Base-by-base conservation (phyloP, 768 basidiomycete species). In the Pholiota microspora region DNA sequence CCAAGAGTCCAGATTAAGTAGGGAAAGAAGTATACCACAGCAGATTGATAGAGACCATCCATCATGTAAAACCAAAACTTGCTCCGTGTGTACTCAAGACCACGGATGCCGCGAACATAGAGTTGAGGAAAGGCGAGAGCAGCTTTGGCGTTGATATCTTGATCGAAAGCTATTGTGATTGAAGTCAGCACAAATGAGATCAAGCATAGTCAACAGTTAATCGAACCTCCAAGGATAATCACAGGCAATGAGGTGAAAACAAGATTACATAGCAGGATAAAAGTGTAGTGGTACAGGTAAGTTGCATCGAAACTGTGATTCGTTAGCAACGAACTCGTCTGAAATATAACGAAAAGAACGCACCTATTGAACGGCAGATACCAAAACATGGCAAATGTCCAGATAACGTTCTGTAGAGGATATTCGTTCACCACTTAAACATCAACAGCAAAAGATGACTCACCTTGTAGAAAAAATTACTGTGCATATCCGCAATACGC, bases 401-500 rank as follows among this genome's bases (percentile, higher is more conserved):
- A 95, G 52, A 94, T 88, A 54, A 95, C 89, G 64, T 91, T 93
- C 89, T 92, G 58, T 61, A 34, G 16, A 4, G 54, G 21, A 45
- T 12, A 38, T 56, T 64, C 34, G 67, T 50, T 36, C 15, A 24
- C 29, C 12, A 9, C 8, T 27, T 4, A 40, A 21, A 38, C 42
- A 7, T 31, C 2, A 5, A 31, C 7, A 49, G 53, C 27, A 31
- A 53, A 48, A 34, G 23, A 18, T 25, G 21, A 63, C 77, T 47
- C 35, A 92, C 91, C 83, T 98, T 98, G 81, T 98, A 98, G 73
- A 98, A 98, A 76, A 98, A 98, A 71, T 94, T 97, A 63, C 86
- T 87, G 61, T 95, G 92, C 94, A 98, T 96, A 64, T 96, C 94
- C 13, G 95, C 94, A 38, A 98, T 78, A 38, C 96, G 91, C 63